These are phyloP conservation scores for Globisporangium nunn DNA, from an alignment of 352 stramenopile genomes.

Conservation along the genomic window DNA sequence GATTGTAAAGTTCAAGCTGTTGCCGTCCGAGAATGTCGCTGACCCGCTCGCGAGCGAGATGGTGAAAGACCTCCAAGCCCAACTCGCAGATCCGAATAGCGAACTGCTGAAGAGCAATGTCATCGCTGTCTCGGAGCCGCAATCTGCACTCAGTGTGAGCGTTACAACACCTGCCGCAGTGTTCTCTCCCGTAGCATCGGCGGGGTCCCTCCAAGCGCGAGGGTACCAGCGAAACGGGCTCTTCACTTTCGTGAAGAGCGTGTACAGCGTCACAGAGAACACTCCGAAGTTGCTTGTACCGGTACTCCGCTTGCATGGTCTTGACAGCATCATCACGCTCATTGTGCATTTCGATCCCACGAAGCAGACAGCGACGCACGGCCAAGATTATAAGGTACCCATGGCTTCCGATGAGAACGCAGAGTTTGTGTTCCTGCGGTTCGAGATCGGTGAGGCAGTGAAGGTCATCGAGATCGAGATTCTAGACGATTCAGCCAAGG, in stretches of 20 bases:
- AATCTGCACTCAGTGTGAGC: conserved; percentile 22
- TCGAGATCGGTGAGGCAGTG: conserved; percentile 37
- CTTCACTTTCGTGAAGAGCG: conserved; percentile 45
- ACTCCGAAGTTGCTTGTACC: conserved; percentile 30
- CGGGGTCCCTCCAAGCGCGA: conserved; percentile 30
- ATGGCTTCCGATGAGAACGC: conserved; percentile 14
- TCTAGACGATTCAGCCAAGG: conserved; percentile 32
- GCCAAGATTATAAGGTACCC: conserved; percentile 31
- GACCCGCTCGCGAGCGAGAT: conserved; percentile 43
- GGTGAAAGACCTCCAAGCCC: conserved; percentile 29
- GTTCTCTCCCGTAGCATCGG: conserved; percentile 6
- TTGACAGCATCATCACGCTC: conserved; percentile 29
- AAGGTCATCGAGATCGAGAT: conserved; percentile 45
- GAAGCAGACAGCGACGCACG: conserved; percentile 26
- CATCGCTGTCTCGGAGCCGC: conserved; percentile 26
- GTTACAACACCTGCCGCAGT: conserved; percentile 14
- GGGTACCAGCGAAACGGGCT: conserved; percentile 56
- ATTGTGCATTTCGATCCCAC: conserved; percentile 27
- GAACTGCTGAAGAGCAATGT: conserved; percentile 20
- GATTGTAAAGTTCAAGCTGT: conserved; percentile 54
- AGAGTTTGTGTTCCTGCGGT: conserved; percentile 32
- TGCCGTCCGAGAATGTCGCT: conserved; percentile 36
- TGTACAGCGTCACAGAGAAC: conserved; percentile 59
- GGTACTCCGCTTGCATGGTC: conserved; percentile 46
- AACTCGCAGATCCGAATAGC: conserved; percentile 37